phyloP scores from a whole-genome alignment of 768 basidiomycete species.

The Leccinellum albellum region DNA sequence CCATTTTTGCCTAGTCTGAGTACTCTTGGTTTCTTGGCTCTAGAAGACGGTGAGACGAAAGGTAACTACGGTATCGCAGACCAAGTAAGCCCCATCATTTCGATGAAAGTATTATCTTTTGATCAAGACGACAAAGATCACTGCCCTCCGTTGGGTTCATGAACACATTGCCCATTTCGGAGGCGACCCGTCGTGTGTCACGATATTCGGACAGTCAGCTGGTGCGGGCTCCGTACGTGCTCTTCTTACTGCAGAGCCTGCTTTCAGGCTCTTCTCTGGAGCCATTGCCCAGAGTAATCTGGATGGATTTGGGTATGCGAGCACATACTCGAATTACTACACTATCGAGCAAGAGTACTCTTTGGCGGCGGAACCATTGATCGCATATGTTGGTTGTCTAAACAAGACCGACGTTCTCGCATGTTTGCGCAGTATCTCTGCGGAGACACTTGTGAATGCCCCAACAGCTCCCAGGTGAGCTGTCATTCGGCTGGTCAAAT shows the following conservation, averaged over 20 bases:
- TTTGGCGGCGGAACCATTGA: constrained; percentile 35
- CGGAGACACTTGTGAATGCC: constrained; percentile 5
- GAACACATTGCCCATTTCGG: constrained; percentile 54
- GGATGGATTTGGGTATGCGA: constrained; percentile 46
- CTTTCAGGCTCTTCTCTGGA: constrained; percentile 38
- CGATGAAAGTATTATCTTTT: background rate
- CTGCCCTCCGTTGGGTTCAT: constrained; percentile 43
- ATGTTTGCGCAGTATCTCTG: constrained; percentile 5
- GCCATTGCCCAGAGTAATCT: constrained; percentile 47
- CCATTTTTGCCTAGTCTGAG: background rate
- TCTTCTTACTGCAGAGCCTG: constrained; percentile 33
- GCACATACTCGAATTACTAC: constrained; percentile 47
- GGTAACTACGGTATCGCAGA: constrained; percentile 15
- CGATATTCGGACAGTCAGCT: constrained; percentile 54
- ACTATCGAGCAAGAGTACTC: constrained; percentile 38
- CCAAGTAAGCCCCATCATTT: background rate
- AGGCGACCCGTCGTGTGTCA: constrained; percentile 50
- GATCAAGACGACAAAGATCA: constrained; percentile 6
- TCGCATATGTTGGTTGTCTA: constrained; percentile 39
- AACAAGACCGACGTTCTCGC: constrained; percentile 5
- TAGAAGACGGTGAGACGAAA: constrained; percentile 6
- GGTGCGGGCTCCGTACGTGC: constrained; percentile 45
- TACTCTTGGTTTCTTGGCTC: constrained; percentile 10
- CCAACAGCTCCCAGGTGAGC: constrained; percentile 2
- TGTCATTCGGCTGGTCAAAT: no score